Evolutionary conservation across 148 eudicot genomes (phyloP), one percentile per base, ranked within the genome.

Genomic region (Rhododendron simsii): DNA sequence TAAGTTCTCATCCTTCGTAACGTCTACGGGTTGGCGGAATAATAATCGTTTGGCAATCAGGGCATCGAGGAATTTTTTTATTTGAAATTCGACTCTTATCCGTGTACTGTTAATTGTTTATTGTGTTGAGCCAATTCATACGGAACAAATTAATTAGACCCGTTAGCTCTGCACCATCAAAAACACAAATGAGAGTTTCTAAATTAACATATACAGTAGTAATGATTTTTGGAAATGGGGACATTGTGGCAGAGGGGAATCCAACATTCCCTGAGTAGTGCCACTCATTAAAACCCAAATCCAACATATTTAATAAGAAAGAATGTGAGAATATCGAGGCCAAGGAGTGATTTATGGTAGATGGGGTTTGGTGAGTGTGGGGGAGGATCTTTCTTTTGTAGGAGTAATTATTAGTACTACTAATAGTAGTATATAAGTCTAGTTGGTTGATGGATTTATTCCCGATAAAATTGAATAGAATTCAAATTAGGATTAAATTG

Each of bases 231-330:
- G 35, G 33, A 67, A 26, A 33, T 30, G 39, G 76, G 76, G 39
- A 71, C 76, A 71, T 4, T 14, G 76, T 71, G 76, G 3, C 76
- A 33, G 20, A 71, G 75, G 89, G 88, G 94, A 92, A 92, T 92
- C 94, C 85, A 87, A 91, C 93, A 92, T 92, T 91, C 93, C 87
- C 87, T 87, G 91, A 84, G 91, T 83, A 89, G 63, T 85, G 91
- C 90, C 91, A 89, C 86, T 78, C 88, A 86, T 86, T 83, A 89
- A 85, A 84, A 87, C 89, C 89, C 88, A 91, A 90, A 86, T 82
- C 50, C 73, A 0, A 37, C 37, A 13, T 77, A 57, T 45, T 63
- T 75, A 35, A 30, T 83, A 63, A 48, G 90, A 88, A 91, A 59
- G 92, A 88, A 91, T 89, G 78, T 91, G 86, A 84, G 88, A 87